A percentile compares a stretch with the other conserved stretches of the same genome.
phyloP scores from a whole-genome alignment of 768 basidiomycete genomes.

The Termitomyces bulborhizus region DNA sequence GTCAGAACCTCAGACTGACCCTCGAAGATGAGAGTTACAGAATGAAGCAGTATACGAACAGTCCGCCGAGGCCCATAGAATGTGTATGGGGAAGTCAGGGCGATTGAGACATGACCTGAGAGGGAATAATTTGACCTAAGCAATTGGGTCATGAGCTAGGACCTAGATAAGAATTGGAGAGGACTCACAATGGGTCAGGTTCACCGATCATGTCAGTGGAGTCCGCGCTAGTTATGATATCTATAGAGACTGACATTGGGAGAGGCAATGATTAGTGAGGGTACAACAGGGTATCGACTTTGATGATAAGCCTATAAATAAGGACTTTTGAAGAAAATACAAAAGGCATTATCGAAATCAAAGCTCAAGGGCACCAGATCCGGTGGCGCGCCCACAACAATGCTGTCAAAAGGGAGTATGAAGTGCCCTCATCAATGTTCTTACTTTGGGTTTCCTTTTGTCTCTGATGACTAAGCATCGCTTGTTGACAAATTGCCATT shows the following conservation, averaged over 20 bases:
- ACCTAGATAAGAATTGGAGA: neutral
- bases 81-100: constrained; percentile 50
- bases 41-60: constrained; percentile 53
- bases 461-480: constrained; percentile 14
- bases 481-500: constrained; percentile 7
- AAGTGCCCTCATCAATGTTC: constrained; percentile 7
- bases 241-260: constrained; percentile 60
- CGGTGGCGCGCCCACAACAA: constrained; percentile 1
- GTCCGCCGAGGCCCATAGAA: constrained; percentile 50
- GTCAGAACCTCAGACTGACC: constrained; percentile 77
- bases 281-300: constrained; percentile 14
- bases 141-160: neutral
- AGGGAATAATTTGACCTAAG: constrained; percentile 80
- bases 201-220: constrained; percentile 67
- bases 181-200: constrained; percentile 54
- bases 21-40: constrained; percentile 73
- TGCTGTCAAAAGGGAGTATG: constrained; percentile 2
- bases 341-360: constrained; percentile 13
- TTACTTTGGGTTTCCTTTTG: constrained; percentile 19
- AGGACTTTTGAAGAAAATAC: constrained; percentile 12
- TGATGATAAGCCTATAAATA: constrained; percentile 14
- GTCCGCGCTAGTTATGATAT: constrained; percentile 52
- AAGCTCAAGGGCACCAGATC: constrained; percentile 6
- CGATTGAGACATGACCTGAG: constrained; percentile 71
- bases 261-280: constrained; percentile 9